Evolutionary conservation across 768 basidiomycete species (phyloP), one percentile per base, ranked within the genome.

Genomic region (Hortiboletus flavorubellus): DNA sequence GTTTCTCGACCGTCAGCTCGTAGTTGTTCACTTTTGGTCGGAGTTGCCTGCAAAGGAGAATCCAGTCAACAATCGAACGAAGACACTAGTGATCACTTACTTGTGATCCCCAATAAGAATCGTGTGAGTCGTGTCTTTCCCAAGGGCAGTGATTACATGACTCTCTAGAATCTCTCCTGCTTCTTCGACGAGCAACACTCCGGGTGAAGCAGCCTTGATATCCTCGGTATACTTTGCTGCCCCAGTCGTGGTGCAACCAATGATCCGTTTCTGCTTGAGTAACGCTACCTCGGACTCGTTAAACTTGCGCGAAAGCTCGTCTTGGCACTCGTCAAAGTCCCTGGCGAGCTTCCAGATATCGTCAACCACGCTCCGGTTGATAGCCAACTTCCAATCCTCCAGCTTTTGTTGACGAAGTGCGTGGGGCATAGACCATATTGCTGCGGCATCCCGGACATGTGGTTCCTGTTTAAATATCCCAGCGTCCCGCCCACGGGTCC

Each of bases 71-170:
- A 35, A 51, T 16, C 26, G 38, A 39, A 37, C 10, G 29, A 34
- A 26, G 42, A 21, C 5, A 12, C 11, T 8, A 15, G 26, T 5
- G n/a, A 29, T n/a, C 44, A 68, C 80, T 14, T 68, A 86, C 87
- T 87, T 81, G 67, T 88, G 87, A 60, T 89, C 87, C 0, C 86
- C 86, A 31, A 89, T 88, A 5, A 89, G 72, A 59, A 88, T 80
- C 49, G 87, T 63, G 31, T 86, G 84, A 4, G 71, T 67, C 0
- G 79, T 79, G 1, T 72, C 53, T 2, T 54, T 53, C 0, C 78
- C 77, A 5, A 88, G 68, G 0, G 87, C 79, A 0, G 84, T 84
- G 38, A 88, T 57, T 37, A 86, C 69, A 59, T 88, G 86, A 54
- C 81, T 83, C 62, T 87, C 86, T 2, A 88, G 65, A 42, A 87